Conservation (phyloP, 345 rosid species). For the Abelmoschus esculentus region DNA sequence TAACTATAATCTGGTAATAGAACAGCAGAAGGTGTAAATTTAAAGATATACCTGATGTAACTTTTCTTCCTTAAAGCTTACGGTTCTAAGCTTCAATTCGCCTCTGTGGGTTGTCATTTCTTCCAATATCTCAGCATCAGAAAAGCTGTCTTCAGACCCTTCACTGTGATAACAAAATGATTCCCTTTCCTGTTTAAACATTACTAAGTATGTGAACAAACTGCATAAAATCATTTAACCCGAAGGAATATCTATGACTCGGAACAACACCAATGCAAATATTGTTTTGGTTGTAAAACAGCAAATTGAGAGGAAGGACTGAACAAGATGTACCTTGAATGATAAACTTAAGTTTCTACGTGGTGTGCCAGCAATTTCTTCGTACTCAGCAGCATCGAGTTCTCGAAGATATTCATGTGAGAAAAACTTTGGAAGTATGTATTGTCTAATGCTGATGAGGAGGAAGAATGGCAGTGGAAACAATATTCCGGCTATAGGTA, state of each 20-base stretch:
- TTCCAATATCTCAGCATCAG: slow-evolving; percentile 69
- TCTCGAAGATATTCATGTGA: slow-evolving; percentile 52
- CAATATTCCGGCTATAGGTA: slow-evolving; percentile 66
- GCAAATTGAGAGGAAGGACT: neutral
- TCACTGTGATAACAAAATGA: slow-evolving; percentile 17
- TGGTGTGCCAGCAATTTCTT: slow-evolving; percentile 57
- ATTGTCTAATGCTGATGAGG: slow-evolving; percentile 56
- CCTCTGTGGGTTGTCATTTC: slow-evolving; percentile 77
- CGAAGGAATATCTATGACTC: neutral
- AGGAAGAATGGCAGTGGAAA: slow-evolving; percentile 74
- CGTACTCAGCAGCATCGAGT: slow-evolving; percentile 73
- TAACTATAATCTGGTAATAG: neutral
- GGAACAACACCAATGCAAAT: too few species aligned
- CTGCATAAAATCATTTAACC: neutral
- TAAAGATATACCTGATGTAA: slow-evolving; percentile 20
- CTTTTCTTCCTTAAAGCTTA: slow-evolving; percentile 52
- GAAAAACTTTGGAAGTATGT: slow-evolving; percentile 58
- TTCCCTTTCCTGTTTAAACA: slow-evolving; percentile 32
- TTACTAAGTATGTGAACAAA: neutral
- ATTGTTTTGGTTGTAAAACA: neutral
- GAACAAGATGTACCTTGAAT: slow-evolving; percentile 30
- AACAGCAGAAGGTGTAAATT: neutral
- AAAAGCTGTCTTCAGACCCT: slow-evolving; percentile 39
- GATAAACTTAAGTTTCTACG: slow-evolving; percentile 28
- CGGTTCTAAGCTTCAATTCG: slow-evolving; percentile 63